Percentiles rank a stretch among this genome's conserved stretches.
These are phyloP conservation scores for Metarhizium humberi DNA, from an alignment of 2,329 filamentous ascomycete species.

Conservation along the genomic window DNA sequence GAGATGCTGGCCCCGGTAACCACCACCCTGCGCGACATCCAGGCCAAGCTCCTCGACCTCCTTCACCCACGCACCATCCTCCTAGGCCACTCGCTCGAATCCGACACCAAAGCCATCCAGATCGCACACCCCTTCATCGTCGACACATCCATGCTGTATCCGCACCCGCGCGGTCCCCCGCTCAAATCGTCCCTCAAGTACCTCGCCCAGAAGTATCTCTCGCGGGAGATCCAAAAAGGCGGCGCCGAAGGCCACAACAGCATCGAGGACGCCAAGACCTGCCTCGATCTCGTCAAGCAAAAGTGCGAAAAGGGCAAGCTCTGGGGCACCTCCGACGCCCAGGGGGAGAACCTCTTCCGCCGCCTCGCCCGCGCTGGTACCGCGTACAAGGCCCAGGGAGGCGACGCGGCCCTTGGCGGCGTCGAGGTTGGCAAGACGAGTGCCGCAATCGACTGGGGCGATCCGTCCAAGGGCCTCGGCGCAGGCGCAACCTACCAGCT, in stretches of 20 bases:
- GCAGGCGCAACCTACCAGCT: slow-evolving; percentile 47
- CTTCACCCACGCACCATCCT: slow-evolving; percentile 66
- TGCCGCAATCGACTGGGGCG: slow-evolving; percentile 84
- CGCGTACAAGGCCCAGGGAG: slow-evolving; percentile 52
- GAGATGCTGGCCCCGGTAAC: slow-evolving; percentile 75
- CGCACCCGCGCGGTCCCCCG: slow-evolving; percentile 81
- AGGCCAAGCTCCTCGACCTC: slow-evolving; percentile 63
- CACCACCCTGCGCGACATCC: slow-evolving; percentile 76
- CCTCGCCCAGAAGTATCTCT: slow-evolving; percentile 76
- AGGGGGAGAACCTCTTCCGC: slow-evolving; percentile 82
- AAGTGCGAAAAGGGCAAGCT: slow-evolving; percentile 88
- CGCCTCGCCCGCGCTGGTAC: slow-evolving; percentile 59
- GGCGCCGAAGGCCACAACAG: slow-evolving; percentile 74
- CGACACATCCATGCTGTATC: slow-evolving; percentile 83
- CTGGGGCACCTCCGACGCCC: slow-evolving; percentile 74
- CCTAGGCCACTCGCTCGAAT: slow-evolving; percentile 73
- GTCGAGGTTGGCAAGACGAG: slow-evolving; percentile 50
- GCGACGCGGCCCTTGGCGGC: slow-evolving; percentile 46
- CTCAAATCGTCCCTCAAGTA: slow-evolving; percentile 88
- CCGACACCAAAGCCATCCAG: slow-evolving; percentile 74
- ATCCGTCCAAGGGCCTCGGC: slow-evolving; percentile 53
- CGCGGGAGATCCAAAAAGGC: slow-evolving; percentile 78
- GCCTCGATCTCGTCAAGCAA: slow-evolving; percentile 85
- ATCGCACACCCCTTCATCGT: slow-evolving; percentile 88
- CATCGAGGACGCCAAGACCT: slow-evolving; percentile 83